A percentile compares a stretch with the other conserved stretches of the same genome.
phyloP scores from a whole-genome alignment of 2,329 filamentous ascomycete species.

The Claviceps arundinis region DNA sequence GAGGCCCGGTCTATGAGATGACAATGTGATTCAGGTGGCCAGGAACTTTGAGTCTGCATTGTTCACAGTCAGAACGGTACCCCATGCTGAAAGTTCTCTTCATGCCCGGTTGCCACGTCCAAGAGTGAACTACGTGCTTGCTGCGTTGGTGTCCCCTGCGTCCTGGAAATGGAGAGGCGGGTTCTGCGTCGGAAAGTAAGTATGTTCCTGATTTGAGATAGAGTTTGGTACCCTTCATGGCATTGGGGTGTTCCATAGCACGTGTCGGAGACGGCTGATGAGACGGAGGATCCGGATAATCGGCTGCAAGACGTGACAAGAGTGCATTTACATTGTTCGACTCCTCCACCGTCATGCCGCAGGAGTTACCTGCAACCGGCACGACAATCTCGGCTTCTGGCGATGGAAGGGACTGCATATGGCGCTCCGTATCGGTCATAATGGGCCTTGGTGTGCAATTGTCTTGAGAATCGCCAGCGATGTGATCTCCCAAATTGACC shows the following conservation, averaged over 20 bases:
- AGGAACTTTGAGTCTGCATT: conserved; percentile 60
- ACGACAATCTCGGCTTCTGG: conserved; percentile 47
- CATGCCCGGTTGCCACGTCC: conserved; percentile 49
- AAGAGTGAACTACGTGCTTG: conserved; percentile 45
- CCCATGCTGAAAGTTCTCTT: conserved; percentile 67
- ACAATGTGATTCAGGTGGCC: conserved; percentile 75
- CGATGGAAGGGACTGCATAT: conserved; percentile 38
- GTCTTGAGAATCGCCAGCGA: conserved; percentile 25
- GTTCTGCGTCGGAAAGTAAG: conserved; percentile 20
- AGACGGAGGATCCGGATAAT: conserved; percentile 11
- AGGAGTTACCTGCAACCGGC: conserved; percentile 20
- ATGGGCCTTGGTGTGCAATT: conserved; percentile 36
- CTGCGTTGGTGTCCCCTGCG: conserved; percentile 44
- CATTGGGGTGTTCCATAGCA: conserved; percentile 27
- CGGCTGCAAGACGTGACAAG: not conserved
- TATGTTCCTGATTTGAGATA: conserved; percentile 10
- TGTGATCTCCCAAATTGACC: conserved; percentile 26
- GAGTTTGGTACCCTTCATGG: conserved; percentile 23
- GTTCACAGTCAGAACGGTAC: conserved; percentile 64
- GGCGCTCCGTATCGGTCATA: conserved; percentile 32
- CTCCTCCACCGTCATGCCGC: conserved; percentile 18
- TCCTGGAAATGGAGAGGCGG: conserved; percentile 32
- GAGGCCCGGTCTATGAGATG: conserved; percentile 35
- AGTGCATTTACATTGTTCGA: not conserved
- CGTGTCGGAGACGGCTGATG: conserved; percentile 17